Conservation (phyloP, 495 filamentous ascomycete genomes). For the Aspergillus bertholletiae region DNA sequence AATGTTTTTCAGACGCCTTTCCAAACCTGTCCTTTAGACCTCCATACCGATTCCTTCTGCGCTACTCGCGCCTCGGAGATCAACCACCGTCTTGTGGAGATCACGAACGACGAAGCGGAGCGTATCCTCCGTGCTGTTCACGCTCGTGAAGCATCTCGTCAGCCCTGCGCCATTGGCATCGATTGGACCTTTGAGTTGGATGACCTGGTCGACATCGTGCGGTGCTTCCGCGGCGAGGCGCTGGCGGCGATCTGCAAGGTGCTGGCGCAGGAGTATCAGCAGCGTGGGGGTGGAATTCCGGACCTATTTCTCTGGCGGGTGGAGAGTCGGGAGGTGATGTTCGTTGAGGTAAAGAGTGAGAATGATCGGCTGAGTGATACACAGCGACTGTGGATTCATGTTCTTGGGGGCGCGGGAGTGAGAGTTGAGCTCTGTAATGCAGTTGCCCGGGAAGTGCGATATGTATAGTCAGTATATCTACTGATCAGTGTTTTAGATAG, state of each 20-base stretch:
- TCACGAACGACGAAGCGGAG: slow-evolving; percentile 70
- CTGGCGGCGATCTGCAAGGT: slow-evolving; percentile 85
- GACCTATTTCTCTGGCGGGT: slow-evolving; percentile 85
- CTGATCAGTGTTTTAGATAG: not conserved
- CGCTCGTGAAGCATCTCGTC: slow-evolving; percentile 57
- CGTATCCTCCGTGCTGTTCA: slow-evolving; percentile 65
- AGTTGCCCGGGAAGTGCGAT: slow-evolving; percentile 66
- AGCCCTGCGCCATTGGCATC: slow-evolving; percentile 82
- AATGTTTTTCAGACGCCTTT: slow-evolving; percentile 96
- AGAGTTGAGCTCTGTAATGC: slow-evolving; percentile 87
- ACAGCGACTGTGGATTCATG: slow-evolving; percentile 95
- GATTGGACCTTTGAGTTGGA: slow-evolving; percentile 83
- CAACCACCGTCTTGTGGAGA: slow-evolving; percentile 80
- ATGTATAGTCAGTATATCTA: not conserved
- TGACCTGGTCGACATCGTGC: slow-evolving; percentile 80
- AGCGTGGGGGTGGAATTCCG: slow-evolving; percentile 83
- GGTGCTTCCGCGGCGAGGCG: slow-evolving; percentile 73
- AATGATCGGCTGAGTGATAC: slow-evolving; percentile 97
- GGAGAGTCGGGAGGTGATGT: slow-evolving; percentile 62
- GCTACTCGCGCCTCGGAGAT: slow-evolving; percentile 80
- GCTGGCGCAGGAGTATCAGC: slow-evolving; percentile 88
- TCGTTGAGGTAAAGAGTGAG: slow-evolving; percentile 89
- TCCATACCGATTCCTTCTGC: slow-evolving; percentile 93
- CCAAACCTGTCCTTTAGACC: slow-evolving; percentile 89
- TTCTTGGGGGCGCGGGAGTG: slow-evolving; percentile 77